Conservation (phyloP, 2,329 filamentous ascomycete genomes). For the Dactylellina cionopaga region DNA sequence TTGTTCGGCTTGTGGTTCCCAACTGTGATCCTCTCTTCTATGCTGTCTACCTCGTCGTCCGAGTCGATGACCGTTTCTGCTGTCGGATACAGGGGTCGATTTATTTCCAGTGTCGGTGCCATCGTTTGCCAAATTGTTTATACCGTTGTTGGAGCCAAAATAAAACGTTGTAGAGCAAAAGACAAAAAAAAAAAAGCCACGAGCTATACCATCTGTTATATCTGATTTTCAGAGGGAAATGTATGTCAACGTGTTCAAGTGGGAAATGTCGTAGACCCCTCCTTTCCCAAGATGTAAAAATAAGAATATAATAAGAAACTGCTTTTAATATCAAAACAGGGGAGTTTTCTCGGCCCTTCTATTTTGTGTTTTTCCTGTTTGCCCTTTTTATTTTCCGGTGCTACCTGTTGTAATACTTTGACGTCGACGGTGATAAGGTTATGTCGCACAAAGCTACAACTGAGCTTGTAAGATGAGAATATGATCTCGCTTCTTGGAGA, state of each 20-base stretch:
- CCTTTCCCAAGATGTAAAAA: conserved; percentile 5
- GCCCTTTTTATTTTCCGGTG: conserved; percentile 15
- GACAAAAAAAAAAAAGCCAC: conserved; percentile 18
- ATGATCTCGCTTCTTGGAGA: conserved; percentile 34
- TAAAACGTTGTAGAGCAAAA: conserved; percentile 21
- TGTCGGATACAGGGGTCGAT: conserved; percentile 39
- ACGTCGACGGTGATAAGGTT: conserved; percentile 49
- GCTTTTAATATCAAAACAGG: too few species aligned
- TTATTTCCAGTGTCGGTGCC: conserved; percentile 23
- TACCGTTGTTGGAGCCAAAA: conserved; percentile 9
- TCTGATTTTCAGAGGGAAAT: not conserved
- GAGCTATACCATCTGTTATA: conserved; percentile 47
- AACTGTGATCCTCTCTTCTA: conserved; percentile 38
- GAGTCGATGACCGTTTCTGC: conserved; percentile 50
- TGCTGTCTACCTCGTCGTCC: conserved; percentile 35
- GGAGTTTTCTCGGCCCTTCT: conserved; percentile 29
- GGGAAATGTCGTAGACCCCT: conserved; percentile 20
- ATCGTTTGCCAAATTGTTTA: conserved; percentile 15
- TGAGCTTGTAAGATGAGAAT: conserved; percentile 12
- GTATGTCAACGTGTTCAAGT: not conserved
- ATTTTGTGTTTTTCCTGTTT: not conserved
- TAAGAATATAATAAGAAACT: conserved; percentile 13
- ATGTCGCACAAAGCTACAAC: conserved; percentile 36
- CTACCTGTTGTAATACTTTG: conserved; percentile 49
- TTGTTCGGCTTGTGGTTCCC: conserved; percentile 51